Conservation (phyloP, 2,329 filamentous ascomycete genomes). For the Thermothelomyces thermophilus region DNA sequence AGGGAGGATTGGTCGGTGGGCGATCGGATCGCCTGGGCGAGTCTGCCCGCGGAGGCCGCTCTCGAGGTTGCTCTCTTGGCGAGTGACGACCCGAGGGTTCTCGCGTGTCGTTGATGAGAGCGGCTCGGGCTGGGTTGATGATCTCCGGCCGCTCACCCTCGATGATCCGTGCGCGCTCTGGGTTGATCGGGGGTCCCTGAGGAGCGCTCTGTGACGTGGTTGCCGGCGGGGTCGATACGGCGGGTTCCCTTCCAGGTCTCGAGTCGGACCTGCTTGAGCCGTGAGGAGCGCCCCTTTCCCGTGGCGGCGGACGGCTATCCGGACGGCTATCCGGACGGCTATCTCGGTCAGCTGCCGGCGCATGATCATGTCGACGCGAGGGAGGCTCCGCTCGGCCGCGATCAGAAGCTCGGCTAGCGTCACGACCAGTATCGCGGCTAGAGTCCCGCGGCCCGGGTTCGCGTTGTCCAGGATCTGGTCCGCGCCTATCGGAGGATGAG, state of each 20-base stretch:
- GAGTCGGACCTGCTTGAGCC: constrained; percentile 21
- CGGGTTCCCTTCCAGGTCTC: constrained; percentile 23
- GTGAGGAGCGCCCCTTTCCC: constrained; percentile 34
- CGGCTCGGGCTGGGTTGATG: constrained; percentile 44
- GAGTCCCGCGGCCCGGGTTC: constrained; percentile 10
- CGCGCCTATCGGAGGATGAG: constrained; percentile 36
- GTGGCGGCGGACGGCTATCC: constrained; percentile 27
- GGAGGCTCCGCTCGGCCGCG: constrained; percentile 29
- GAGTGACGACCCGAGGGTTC: constrained; percentile 32
- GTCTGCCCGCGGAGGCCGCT: constrained; percentile 36
- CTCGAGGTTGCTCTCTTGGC: constrained; percentile 34
- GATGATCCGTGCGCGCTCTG: constrained; percentile 42
- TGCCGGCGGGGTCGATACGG: constrained; percentile 23
- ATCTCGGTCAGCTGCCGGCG: constrained; percentile 27
- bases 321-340: constrained; percentile 28
- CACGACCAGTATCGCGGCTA: constrained; percentile 2
- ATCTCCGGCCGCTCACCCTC: constrained; percentile 34
- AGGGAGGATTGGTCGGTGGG: constrained; percentile 28
- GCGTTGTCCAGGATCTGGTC: constrained; percentile 29
- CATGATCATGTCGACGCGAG: constrained; percentile 33
- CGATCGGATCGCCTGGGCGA: constrained; percentile 46
- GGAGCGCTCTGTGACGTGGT: constrained; percentile 27
- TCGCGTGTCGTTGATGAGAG: constrained; percentile 37
- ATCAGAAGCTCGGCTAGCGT: constrained; percentile 31
- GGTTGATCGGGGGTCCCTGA: constrained; percentile 47